Conservation (phyloP, 495 filamentous ascomycete genomes). For the Hypoxylon intermedium region DNA sequence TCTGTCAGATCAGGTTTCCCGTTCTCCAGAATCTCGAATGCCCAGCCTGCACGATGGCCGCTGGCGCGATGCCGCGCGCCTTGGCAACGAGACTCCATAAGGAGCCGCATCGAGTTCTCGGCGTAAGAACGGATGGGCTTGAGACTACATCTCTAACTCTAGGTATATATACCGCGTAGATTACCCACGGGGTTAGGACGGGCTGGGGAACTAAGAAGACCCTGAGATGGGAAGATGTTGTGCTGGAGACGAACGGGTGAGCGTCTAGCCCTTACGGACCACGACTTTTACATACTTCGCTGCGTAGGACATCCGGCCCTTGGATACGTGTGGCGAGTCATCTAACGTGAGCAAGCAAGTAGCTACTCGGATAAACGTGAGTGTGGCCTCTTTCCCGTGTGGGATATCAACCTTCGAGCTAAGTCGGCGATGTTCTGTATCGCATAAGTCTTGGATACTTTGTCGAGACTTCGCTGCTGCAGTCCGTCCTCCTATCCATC, state of each 20-base stretch:
- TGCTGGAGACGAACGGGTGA: background rate
- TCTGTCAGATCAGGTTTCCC: slow-evolving; percentile 22
- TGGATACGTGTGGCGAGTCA: slow-evolving; percentile 22
- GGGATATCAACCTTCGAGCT: slow-evolving; percentile 15
- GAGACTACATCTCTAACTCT: no score
- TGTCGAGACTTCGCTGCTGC: slow-evolving; percentile 21
- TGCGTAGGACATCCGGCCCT: slow-evolving; percentile 23
- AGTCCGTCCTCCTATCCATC: background rate
- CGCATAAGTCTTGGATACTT: slow-evolving; percentile 28
- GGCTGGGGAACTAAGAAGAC: background rate
- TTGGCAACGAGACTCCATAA: slow-evolving; percentile 25
- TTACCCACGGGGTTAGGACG: background rate
- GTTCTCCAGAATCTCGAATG: slow-evolving; percentile 32
- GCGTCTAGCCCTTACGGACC: background rate
- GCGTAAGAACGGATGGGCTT: no score
- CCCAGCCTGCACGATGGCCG: slow-evolving; percentile 35
- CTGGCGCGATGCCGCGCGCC: slow-evolving; percentile 30
- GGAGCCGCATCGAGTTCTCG: slow-evolving; percentile 37
- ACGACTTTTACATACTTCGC: background rate
- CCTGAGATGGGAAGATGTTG: slow-evolving; percentile 4
- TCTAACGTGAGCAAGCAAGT: background rate
- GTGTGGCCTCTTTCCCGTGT: slow-evolving; percentile 20
- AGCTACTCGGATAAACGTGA: slow-evolving; percentile 9
- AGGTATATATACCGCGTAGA: no score
- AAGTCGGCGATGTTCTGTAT: slow-evolving; percentile 3